Conservation (phyloP, 352 stramenopile genomes). For the Phytophthora crassamura region DNA sequence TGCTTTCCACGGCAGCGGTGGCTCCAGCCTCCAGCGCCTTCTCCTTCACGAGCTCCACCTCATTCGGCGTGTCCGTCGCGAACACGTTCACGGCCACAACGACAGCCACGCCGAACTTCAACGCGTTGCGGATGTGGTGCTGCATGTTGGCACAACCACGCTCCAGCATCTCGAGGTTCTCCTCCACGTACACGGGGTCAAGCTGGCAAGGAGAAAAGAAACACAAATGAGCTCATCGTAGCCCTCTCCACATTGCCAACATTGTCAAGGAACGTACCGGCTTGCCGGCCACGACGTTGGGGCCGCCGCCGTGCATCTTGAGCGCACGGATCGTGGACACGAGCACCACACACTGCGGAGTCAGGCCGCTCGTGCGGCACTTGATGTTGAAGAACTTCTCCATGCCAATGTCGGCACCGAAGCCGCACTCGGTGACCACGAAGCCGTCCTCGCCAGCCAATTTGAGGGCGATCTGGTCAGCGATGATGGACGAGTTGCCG, state of each 20-base stretch:
- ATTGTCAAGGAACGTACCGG: conserved; percentile 60
- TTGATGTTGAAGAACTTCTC: conserved; percentile 99
- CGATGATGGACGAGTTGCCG: conserved; percentile 97
- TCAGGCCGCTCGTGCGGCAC: conserved; percentile 94
- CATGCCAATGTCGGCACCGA: conserved; percentile 97
- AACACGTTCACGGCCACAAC: conserved; percentile 96
- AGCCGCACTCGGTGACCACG: conserved; percentile 98
- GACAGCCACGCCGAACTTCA: conserved; percentile 94
- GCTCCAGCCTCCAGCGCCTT: conserved; percentile 93
- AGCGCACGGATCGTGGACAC: conserved; percentile 98
- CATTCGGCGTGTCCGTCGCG: conserved; percentile 68
- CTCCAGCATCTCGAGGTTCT: conserved; percentile 96
- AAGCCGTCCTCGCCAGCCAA: conserved; percentile 97
- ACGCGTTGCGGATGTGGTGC: conserved; percentile 97
- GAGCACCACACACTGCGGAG: conserved; percentile 97
- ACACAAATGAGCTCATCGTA: conserved; percentile 4
- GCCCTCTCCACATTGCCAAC: not conserved
- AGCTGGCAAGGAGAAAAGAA: conserved; percentile 43
- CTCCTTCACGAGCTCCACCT: conserved; percentile 95
- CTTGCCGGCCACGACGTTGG: conserved; percentile 94
- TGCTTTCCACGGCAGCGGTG: conserved; percentile 96
- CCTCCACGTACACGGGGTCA: conserved; percentile 93
- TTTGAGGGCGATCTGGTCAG: conserved; percentile 94
- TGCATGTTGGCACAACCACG: conserved; percentile 94
- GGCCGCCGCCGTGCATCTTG: conserved; percentile 99